A percentile compares a stretch with the other conserved stretches of the same genome.
Evolutionary conservation across 345 rosid species (phyloP).

Genomic region (Populus deltoides): DNA sequence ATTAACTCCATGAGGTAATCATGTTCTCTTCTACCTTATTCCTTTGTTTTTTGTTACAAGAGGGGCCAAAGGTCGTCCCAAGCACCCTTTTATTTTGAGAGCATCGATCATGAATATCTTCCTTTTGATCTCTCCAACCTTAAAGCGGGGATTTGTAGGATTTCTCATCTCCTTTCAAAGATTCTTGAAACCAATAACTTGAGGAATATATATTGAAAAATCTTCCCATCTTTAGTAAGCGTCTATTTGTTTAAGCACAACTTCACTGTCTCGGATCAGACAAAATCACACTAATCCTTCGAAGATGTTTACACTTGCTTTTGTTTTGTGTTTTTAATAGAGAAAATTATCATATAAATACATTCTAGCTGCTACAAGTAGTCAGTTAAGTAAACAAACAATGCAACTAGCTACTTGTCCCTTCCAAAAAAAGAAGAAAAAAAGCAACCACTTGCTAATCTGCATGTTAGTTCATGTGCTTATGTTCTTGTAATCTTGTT

Average conservation of each 20-base stretch:
- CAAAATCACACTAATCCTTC: not conserved
- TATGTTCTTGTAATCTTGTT: not conserved
- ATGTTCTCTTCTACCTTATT: not conserved
- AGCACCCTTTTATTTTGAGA: not conserved
- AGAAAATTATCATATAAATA: not conserved
- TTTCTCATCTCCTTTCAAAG: not conserved
- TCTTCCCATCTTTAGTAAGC: not conserved
- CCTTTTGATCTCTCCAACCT: not conserved
- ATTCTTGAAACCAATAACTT: not conserved
- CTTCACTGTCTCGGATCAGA: not conserved
- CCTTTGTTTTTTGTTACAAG: too few species aligned
- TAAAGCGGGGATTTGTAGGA: conserved; percentile 2
- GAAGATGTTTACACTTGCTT: not conserved
- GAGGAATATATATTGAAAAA: not conserved
- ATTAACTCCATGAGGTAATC: not conserved
- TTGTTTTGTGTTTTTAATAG: not conserved
- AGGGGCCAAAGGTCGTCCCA: too few species aligned
- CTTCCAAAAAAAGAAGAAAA: not conserved
- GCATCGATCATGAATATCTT: not conserved
- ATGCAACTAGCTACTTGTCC: too few species aligned
- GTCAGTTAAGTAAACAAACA: too few species aligned
- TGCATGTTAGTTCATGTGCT: not conserved
- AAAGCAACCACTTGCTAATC: not conserved
- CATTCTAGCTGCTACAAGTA: too few species aligned
- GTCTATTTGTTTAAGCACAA: not conserved